Base-by-base conservation (phyloP, 257 asterid genomes). In the Petrea volubilis region DNA sequence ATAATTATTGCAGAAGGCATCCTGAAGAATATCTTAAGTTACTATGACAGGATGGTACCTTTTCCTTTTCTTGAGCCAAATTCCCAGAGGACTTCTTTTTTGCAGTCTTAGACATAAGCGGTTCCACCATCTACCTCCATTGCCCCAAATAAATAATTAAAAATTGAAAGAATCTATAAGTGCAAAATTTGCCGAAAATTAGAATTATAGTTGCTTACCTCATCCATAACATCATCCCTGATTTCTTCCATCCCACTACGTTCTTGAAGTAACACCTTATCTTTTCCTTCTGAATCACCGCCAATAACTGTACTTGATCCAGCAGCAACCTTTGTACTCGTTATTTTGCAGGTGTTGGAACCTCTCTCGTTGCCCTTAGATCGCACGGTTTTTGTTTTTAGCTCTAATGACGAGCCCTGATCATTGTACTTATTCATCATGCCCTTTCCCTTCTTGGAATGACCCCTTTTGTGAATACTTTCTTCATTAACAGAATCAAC, bases 391-490 rank as follows among this genome's bases (percentile, higher is more conserved):
- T 65, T 28, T 29, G 60, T 21, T 27, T 52, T 64, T 38, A 6
- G 57, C 34, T 69, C 33, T 6, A 70, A 20, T 3, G 64, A 67
- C 12, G n/a, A 15, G 34, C 63, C 76, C 58, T 28, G 44, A 25
- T 56, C 72, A 46, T 23, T 13, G 5, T 24, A 21, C 36, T 70
- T 63, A 38, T 33, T 46, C 53, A 28, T 18, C 41, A 23, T 36
- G 62, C 43, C 58, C 61, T 67, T 80, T 70, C 74, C 72, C 59
- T 64, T 75, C 81, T 78, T 76, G 41, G 78, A 65, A 65, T 40
- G 76, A 46, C 72, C 79, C 65, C 53, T 71, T 68, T 46, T 74
- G 59, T 44, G 64, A 57, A 24, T 50, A 69, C 52, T 63, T 24
- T 28, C 77, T 72, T 60, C 79, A 27, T 49, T 53, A 52, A 12